These are phyloP conservation scores for Metrosideros polymorpha DNA, from an alignment of 441 rosid genomes.

Conservation along the genomic window DNA sequence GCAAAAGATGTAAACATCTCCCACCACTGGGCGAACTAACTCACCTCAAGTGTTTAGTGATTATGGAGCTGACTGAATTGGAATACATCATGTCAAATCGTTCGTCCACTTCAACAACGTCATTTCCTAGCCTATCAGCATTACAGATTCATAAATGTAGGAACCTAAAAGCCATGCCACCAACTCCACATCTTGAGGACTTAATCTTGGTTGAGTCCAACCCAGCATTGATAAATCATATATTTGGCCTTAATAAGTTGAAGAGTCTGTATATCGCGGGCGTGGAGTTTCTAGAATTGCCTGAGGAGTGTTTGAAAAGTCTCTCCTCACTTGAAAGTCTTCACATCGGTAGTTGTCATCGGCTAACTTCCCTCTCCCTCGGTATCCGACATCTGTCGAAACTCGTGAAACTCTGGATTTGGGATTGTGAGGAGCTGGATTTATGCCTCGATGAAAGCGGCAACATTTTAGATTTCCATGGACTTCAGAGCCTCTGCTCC, in stretches of 20 bases:
- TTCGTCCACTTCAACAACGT: not conserved
- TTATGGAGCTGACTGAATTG: not conserved
- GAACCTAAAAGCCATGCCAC: not conserved
- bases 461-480: not conserved
- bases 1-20: not conserved
- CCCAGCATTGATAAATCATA: not conserved
- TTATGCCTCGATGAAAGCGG: not conserved
- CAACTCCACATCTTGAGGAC: not conserved
- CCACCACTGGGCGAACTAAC: not conserved
- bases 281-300: not conserved
- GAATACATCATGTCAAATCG: not conserved
- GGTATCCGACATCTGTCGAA: not conserved
- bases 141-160: not conserved
- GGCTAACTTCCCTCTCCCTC: not conserved
- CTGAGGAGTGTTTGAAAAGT: not conserved
- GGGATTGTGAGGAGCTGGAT: not conserved
- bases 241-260: not conserved
- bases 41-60: not conserved
- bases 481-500: not conserved
- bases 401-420: not conserved
- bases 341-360: not conserved
- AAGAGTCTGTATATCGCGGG: fast-evolving
- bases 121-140: not conserved
- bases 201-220: not conserved
- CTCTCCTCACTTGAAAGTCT: not conserved